Evolutionary conservation across 2,329 filamentous ascomycete genomes (phyloP).

Genomic region (Aspergillus caelatus): DNA sequence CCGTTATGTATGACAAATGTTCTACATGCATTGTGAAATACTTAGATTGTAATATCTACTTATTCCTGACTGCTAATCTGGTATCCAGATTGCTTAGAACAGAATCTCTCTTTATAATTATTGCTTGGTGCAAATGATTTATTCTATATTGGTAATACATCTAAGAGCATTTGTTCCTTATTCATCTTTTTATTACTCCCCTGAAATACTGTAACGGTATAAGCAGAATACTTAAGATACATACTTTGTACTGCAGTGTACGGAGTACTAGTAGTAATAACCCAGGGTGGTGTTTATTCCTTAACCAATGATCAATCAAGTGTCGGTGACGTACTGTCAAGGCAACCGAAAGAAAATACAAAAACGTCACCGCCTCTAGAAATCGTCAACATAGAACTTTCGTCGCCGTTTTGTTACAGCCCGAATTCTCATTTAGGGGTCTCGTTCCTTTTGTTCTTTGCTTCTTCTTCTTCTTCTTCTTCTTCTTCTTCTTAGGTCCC

Average conservation of each 20-base stretch:
- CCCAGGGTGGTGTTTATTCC: neutral
- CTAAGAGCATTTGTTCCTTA: too few relatives aligned
- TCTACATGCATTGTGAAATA: neutral
- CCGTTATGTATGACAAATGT: neutral
- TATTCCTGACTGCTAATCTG: neutral
- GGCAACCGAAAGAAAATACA: neutral
- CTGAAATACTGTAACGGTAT: neutral
- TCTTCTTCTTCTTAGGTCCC: neutral
- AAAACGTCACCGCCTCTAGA: conserved; percentile 3
- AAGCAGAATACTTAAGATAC: neutral
- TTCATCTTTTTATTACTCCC: neutral
- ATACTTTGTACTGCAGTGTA: neutral
- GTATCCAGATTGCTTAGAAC: neutral
- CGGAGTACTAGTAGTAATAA: conserved; percentile 1
- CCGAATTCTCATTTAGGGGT: too few relatives aligned
- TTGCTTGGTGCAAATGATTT: neutral
- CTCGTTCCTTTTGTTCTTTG: neutral
- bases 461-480: neutral
- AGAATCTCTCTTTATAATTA: neutral
- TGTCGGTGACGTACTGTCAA: conserved; percentile 1
- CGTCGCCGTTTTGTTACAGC: neutral
- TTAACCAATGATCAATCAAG: neutral
- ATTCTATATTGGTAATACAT: neutral
- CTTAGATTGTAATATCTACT: neutral
- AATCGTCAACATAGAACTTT: neutral